These are phyloP conservation scores for Castanea crenata DNA, from an alignment of 306 rosid species.

Conservation along the genomic window DNA sequence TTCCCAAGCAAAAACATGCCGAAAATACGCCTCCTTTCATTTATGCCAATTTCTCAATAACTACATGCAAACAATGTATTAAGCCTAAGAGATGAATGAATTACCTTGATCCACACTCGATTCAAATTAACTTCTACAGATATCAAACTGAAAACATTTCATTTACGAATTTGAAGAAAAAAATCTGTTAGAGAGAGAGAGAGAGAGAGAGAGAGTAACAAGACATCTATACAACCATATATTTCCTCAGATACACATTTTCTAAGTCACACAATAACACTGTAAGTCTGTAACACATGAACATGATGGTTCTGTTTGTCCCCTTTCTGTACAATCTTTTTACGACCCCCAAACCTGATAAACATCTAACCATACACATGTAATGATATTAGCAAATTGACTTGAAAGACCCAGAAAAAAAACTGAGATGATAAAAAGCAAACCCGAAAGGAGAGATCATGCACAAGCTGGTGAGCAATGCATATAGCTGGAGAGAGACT, in stretches of 20 bases:
- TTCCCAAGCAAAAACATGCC: too few species aligned
- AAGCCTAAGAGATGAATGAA: too few species aligned
- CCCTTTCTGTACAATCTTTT: constrained; percentile 43
- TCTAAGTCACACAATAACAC: constrained; percentile 5
- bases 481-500: constrained; percentile 52
- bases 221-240: constrained; percentile 30
- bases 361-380: constrained; percentile 34
- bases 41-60: too few species aligned
- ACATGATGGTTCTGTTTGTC: constrained; percentile 24
- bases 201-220: not conserved
- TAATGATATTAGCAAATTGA: constrained; percentile 37
- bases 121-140: too few species aligned
- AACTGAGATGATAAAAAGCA: constrained; percentile 20
- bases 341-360: constrained; percentile 27
- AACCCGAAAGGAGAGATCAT: constrained; percentile 42
- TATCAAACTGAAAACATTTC: too few species aligned
- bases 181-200: not conserved
- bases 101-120: too few species aligned
- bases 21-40: too few species aligned
- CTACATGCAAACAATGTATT: too few species aligned
- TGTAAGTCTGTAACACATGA: constrained; percentile 1
- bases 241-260: constrained; percentile 4
- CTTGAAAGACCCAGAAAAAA: constrained; percentile 34
- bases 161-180: not conserved
- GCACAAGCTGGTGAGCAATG: constrained; percentile 44